Conservation (phyloP, 1,284 basidiomycete species). For the Tylopilus sp. region DNA sequence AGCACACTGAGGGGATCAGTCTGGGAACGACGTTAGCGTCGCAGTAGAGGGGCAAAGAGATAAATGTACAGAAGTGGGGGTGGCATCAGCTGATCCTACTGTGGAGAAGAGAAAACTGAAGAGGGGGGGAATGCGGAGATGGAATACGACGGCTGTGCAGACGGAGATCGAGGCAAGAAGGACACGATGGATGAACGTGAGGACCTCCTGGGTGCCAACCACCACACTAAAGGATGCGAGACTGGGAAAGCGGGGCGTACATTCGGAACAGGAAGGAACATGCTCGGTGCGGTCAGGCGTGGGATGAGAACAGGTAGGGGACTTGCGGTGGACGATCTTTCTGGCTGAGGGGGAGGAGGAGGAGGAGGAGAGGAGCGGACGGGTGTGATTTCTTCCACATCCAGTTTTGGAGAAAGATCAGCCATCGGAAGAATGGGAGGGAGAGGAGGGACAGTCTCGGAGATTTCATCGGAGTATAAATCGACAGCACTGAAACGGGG, state of each 20-base stretch:
- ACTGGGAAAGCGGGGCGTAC: conserved; percentile 49
- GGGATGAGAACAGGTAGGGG: conserved; percentile 47
- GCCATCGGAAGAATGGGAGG: conserved; percentile 10
- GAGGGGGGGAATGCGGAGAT: not conserved
- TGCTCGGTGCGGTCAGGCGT: conserved; percentile 57
- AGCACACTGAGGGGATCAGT: conserved; percentile 77
- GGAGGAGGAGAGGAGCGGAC: conserved; percentile 2
- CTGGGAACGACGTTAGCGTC: conserved; percentile 43
- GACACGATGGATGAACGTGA: conserved; percentile 31
- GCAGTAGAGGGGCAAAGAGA: not conserved
- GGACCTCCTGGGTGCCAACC: conserved; percentile 45
- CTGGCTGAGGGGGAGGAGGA: conserved; percentile 11
- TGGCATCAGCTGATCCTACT: conserved; percentile 11
- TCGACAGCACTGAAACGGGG: not conserved
- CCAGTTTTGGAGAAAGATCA: not conserved
- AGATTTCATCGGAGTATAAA: conserved; percentile 15
- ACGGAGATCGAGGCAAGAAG: not conserved
- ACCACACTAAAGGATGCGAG: conserved; percentile 52
- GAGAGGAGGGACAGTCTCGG: not conserved
- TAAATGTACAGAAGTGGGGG: conserved; percentile 8
- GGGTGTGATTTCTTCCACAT: conserved; percentile 38
- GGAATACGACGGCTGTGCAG: not conserved
- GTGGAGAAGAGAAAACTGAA: not conserved
- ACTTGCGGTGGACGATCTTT: conserved; percentile 26
- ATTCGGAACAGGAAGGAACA: conserved; percentile 81